phyloP scores from a whole-genome alignment of 768 basidiomycete species.

The Mycena chlorophos region DNA sequence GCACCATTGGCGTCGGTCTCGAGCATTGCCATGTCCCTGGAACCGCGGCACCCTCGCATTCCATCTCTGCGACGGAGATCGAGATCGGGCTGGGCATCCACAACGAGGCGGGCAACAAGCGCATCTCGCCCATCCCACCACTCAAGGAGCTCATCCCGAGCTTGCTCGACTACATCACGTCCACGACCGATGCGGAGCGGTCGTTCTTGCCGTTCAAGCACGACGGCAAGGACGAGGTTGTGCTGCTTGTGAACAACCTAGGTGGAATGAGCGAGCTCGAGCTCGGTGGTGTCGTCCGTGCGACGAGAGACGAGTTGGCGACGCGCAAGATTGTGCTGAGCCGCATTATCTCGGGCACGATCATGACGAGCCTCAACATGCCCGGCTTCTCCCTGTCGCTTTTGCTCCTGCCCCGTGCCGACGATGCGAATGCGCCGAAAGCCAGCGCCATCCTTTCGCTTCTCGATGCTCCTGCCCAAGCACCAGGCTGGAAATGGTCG shows the following conservation, averaged over 20 bases:
- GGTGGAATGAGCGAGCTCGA: slow-evolving; percentile 86
- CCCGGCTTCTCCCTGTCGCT: slow-evolving; percentile 88
- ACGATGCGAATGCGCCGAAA: slow-evolving; percentile 40
- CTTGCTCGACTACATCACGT: slow-evolving; percentile 69
- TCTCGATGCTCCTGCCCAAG: slow-evolving; percentile 64
- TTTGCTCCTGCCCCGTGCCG: slow-evolving; percentile 62
- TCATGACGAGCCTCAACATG: slow-evolving; percentile 95
- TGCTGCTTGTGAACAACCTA: slow-evolving; percentile 84
- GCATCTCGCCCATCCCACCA: slow-evolving; percentile 69
- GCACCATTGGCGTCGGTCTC: slow-evolving; percentile 82
- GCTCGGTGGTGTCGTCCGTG: slow-evolving; percentile 65
- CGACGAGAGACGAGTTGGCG: slow-evolving; percentile 57
- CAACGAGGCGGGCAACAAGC: slow-evolving; percentile 78
- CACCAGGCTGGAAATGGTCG: slow-evolving; percentile 88
- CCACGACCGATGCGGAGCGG: slow-evolving; percentile 73
- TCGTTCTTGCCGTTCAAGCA: slow-evolving; percentile 67
- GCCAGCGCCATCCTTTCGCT: slow-evolving; percentile 56
- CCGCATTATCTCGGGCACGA: slow-evolving; percentile 74
- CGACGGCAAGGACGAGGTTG: slow-evolving; percentile 64
- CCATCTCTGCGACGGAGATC: slow-evolving; percentile 63
- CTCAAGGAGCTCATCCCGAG: slow-evolving; percentile 68
- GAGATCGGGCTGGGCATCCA: slow-evolving; percentile 93
- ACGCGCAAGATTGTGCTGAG: slow-evolving; percentile 55
- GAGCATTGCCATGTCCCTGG: slow-evolving; percentile 92
- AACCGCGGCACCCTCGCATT: slow-evolving; percentile 57